Percentiles rank a stretch among this genome's conserved stretches.
phyloP scores from a whole-genome alignment of 352 stramenopile species.

The Globisporangium canariense region DNA sequence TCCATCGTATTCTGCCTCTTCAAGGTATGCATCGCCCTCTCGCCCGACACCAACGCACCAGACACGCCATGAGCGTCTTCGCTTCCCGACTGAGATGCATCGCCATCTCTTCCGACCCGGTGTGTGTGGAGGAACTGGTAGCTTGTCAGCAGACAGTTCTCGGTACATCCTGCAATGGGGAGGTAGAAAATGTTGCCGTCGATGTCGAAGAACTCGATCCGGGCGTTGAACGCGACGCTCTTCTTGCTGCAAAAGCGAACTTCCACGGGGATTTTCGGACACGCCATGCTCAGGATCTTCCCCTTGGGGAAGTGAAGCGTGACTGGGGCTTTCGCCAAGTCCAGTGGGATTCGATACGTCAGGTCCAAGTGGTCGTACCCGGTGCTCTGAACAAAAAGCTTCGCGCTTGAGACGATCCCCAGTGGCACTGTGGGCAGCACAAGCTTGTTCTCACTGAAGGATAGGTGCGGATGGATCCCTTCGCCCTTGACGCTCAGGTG shows the following conservation, averaged over 20 bases:
- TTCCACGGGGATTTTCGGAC: constrained; percentile 76
- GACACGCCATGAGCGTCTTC: background rate
- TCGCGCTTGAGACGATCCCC: constrained; percentile 51
- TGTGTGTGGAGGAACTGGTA: constrained; percentile 77
- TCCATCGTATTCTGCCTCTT: background rate
- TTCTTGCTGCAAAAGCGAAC: constrained; percentile 77
- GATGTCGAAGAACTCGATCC: constrained; percentile 91
- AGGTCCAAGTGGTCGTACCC: constrained; percentile 92
- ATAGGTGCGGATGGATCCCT: constrained; percentile 91
- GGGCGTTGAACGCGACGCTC: constrained; percentile 89
- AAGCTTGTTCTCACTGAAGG: constrained; percentile 83
- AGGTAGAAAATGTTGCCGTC: constrained; percentile 88
- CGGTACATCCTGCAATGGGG: constrained; percentile 79
- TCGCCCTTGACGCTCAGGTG: constrained; percentile 71
- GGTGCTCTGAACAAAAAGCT: constrained; percentile 82
- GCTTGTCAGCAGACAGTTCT: constrained; percentile 92
- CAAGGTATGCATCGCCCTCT: background rate
- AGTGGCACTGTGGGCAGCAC: constrained; percentile 89
- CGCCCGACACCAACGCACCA: background rate
- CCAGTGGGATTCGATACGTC: constrained; percentile 70
- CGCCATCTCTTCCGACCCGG: constrained; percentile 7
- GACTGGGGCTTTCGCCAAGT: constrained; percentile 77
- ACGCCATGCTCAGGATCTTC: constrained; percentile 82
- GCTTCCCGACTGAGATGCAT: background rate
- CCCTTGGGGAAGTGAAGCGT: constrained; percentile 88